phyloP scores from a whole-genome alignment of 768 basidiomycete species.

The Pulveroboletus sp. region DNA sequence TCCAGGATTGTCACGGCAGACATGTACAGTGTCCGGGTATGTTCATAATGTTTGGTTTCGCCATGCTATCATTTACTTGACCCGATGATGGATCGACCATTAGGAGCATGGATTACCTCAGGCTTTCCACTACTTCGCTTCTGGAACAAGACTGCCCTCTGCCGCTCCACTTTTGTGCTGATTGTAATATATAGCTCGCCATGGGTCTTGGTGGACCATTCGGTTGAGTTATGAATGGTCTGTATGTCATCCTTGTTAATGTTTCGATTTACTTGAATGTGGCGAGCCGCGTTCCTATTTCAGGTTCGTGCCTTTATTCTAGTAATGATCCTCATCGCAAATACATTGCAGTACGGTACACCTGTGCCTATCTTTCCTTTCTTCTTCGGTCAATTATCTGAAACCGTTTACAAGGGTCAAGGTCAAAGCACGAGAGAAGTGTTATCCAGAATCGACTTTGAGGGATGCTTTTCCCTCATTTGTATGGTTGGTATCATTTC shows the following conservation, averaged over 20 bases:
- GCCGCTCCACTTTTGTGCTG: neutral
- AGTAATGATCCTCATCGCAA: constrained; percentile 3
- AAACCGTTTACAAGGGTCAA: constrained; percentile 7
- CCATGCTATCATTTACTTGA: neutral
- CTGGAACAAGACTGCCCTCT: constrained; percentile 1
- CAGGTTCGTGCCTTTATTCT: constrained; percentile 8
- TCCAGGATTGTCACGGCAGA: constrained; percentile 14
- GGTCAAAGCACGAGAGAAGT: constrained; percentile 5
- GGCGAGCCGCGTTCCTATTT: constrained; percentile 14
- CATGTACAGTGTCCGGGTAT: constrained; percentile 10
- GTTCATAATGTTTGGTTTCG: neutral
- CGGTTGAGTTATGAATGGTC: constrained; percentile 12
- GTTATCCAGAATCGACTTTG: constrained; percentile 12
- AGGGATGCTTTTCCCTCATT: constrained; percentile 8
- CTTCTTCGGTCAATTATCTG: no score
- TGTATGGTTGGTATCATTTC: neutral
- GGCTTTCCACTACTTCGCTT: constrained; percentile 43
- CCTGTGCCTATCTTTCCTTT: constrained; percentile 3
- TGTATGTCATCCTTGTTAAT: neutral
- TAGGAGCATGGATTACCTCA: constrained; percentile 10
- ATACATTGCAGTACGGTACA: constrained; percentile 5
- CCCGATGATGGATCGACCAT: no score
- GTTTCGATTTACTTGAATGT: neutral
- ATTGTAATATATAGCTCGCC: no score
- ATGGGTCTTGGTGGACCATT: constrained; percentile 12